Evolutionary conservation across 192 early-diverging fungal genomes (phyloP), one percentile per base, ranked within the genome.

Genomic region (Phlyctochytrium bullatum): DNA sequence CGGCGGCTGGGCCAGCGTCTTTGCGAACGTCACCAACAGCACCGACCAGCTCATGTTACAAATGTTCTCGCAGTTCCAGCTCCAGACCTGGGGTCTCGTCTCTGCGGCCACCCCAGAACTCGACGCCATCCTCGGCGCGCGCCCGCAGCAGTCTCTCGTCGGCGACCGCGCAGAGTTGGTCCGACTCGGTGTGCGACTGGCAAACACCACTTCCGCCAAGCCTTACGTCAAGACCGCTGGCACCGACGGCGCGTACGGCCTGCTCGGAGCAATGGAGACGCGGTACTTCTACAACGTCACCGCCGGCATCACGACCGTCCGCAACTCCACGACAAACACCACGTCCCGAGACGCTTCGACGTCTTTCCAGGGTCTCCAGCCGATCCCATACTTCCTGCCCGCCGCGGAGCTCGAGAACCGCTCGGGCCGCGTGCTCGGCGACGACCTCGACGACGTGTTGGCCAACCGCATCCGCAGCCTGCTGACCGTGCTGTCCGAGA

Each of bases 371-470:
- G n/a, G 34, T 62, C 34, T 17, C 61, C 0, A 20, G 35, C 31
- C 61, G 61, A 10, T 20, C 23, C 14, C 23, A 1, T 34, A 3
- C 23, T 36, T 34, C n/a, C 33, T 20, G n/a, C 25, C 35, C 61
- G n/a, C 17, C 17, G 0, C 23, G 29, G 23, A 35, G 27, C 17
- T 17, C 16, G 10, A 34, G 20, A 14, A 62, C 31, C 10, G 30
- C 10, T 31, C 25, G n/a, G n/a, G n/a, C n/a, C n/a, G n/a, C n/a
- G n/a, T n/a, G 35, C n/a, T 34, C 61, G 20, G 30, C 32, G 17
- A 62, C 17, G 80, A 85, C 66, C 64, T 84, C 20, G 82, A 87
- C 66, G 76, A 83, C 66, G 65, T 73, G 14, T 33, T 89, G 47
- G 73, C 79, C 1, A 34, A 35, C 0, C 23, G 62, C 40, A 71